Evolutionary conservation across 768 basidiomycete genomes (phyloP), one percentile per base, ranked within the genome.

Genomic region (Amanita phalloides): DNA sequence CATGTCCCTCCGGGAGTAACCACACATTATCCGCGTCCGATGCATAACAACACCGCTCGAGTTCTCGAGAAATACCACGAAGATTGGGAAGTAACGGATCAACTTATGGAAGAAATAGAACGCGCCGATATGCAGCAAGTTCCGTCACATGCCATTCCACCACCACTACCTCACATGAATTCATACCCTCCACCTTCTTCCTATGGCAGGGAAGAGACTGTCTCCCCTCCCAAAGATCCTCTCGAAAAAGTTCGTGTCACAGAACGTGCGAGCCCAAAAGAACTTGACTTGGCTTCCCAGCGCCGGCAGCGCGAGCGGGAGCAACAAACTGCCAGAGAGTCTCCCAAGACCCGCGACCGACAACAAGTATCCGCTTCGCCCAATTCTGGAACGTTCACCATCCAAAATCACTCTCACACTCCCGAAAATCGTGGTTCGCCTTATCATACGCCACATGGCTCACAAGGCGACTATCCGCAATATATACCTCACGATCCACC

Each of bases 51-150:
- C 0, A 71, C 75, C 3, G 73, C 77, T 9, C 75, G 72, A 26
- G 83, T 84, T 60, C 72, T 84, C 17, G 65, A 70, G 0, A 76
- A 78, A 51, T 80, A 74, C 59, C 74, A 78, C 38, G 64, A 79
- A 38, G 72, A 72, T 37, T 84, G 79, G 74, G 75, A 82, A 46
- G 76, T 86, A 72, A 84, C 84, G 0, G 77, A 79, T 33, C 81
- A 86, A 56, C 71, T 86, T 26, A 68, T 86, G 64, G 80, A 79
- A 30, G 82, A 86, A 55, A 82, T 86, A 55, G 85, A 87, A 60
- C 75, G 78, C 39, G 81, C 79, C n/a, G 81, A 85, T 63, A 65
- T 77, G 55, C 78, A 81, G 51, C 81, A 81, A 45, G 42, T 48
- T 14, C 46, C 21, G 60, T 69, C 68, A 36, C 73, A 75, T 56